Conservation (phyloP, 768 basidiomycete genomes). For the Coprinellus micaceus region DNA sequence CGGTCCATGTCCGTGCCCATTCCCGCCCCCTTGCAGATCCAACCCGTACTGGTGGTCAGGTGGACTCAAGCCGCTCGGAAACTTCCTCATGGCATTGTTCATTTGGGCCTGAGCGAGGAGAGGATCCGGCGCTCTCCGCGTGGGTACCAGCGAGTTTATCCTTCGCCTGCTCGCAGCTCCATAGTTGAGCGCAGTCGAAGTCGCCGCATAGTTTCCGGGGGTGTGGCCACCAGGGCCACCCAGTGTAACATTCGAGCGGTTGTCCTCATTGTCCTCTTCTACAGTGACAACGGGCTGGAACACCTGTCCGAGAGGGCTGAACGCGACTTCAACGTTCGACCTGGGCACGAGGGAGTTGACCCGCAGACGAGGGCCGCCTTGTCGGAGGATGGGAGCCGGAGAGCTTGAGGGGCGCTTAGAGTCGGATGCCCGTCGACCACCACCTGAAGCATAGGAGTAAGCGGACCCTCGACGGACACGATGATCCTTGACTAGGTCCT, state of each 20-base stretch:
- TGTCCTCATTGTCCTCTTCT: conserved; percentile 29
- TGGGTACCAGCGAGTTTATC: conserved; percentile 22
- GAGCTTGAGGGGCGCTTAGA: conserved; percentile 1
- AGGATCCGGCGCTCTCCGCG: conserved; percentile 13
- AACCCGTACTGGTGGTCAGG: background rate
- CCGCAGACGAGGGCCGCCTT: conserved; percentile 33
- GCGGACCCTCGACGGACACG: conserved; percentile 9
- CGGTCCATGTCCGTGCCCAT: no score
- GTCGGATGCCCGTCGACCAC: background rate
- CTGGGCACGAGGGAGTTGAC: conserved; percentile 40
- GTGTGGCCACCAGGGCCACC: no score
- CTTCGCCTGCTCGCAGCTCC: conserved; percentile 42
- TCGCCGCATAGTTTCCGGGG: no score
- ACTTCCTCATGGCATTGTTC: conserved; percentile 12
- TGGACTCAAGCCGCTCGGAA: conserved; percentile 3
- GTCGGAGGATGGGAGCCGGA: conserved; percentile 21
- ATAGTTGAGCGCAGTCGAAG: conserved; percentile 34
- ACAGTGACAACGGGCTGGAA: conserved; percentile 66
- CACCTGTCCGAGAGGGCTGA: conserved; percentile 71
- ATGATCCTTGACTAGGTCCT: conserved; percentile 13
- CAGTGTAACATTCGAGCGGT: conserved; percentile 2
- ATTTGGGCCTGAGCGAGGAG: conserved; percentile 9
- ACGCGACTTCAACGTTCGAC: conserved; percentile 31
- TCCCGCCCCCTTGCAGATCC: no score
- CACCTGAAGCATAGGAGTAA: background rate